Evolutionary conservation across 1,139 yeast species (phyloP).

Genomic region (Wickerhamiella infanticola): DNA sequence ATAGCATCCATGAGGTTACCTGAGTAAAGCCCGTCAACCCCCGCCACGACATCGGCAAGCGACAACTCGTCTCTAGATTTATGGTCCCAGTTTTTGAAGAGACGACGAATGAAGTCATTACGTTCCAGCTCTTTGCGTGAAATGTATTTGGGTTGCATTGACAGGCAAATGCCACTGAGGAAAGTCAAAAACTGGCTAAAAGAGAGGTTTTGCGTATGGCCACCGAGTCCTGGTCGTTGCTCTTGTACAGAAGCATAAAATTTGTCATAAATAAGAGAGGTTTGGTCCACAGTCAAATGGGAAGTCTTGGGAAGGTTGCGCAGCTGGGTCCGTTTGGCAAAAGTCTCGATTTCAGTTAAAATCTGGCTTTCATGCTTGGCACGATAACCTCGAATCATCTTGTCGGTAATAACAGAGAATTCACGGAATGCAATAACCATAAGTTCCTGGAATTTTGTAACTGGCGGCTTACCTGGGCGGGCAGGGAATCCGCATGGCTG

Average conservation of each 20-base stretch:
- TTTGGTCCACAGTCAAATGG: slow-evolving; percentile 40
- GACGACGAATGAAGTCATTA: slow-evolving; percentile 41
- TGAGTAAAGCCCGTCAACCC: slow-evolving; percentile 54
- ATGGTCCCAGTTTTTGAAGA: slow-evolving; percentile 60
- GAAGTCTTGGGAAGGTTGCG: slow-evolving; percentile 66
- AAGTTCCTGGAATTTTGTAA: slow-evolving; percentile 74
- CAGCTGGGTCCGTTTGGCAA: slow-evolving; percentile 82
- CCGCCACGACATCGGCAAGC: slow-evolving; percentile 53
- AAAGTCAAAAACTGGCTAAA: slow-evolving; percentile 56
- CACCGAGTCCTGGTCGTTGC: slow-evolving; percentile 53
- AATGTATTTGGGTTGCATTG: slow-evolving; percentile 32
- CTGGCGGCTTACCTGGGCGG: slow-evolving; percentile 2
- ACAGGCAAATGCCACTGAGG: slow-evolving; percentile 68
- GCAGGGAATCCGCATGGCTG: slow-evolving; percentile 32
- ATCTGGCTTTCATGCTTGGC: slow-evolving; percentile 60
- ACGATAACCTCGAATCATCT: slow-evolving; percentile 52
- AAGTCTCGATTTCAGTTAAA: slow-evolving; percentile 69
- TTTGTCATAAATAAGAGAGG: slow-evolving; percentile 68
- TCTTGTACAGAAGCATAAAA: slow-evolving; percentile 69
- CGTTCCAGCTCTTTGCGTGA: slow-evolving; percentile 14
- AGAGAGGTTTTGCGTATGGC: slow-evolving; percentile 44
- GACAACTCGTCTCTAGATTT: slow-evolving; percentile 41
- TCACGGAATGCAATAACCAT: slow-evolving; percentile 88
- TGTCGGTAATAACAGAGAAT: slow-evolving; percentile 66
- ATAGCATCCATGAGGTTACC: slow-evolving; percentile 66